These are phyloP conservation scores for Sodiomyces alkalinus DNA, from an alignment of 2,329 filamentous ascomycete genomes.

Conservation along the genomic window DNA sequence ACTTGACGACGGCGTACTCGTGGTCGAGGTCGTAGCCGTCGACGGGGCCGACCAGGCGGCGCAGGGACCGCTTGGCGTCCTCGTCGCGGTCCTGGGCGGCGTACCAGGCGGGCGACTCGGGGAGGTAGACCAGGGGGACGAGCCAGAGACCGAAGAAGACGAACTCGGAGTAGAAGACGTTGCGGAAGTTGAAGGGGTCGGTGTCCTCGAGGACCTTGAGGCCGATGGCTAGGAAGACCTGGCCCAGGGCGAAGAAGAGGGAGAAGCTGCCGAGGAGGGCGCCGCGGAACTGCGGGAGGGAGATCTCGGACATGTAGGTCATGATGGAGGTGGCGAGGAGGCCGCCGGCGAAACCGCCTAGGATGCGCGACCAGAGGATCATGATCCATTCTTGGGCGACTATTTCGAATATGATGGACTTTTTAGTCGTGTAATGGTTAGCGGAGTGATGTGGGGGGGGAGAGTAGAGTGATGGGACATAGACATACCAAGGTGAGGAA, in stretches of 20 bases:
- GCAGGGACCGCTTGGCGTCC: conserved; percentile 8
- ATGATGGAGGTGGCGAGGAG: conserved; percentile 2
- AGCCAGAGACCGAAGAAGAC: conserved; percentile 3
- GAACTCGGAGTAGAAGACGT: conserved; percentile 5
- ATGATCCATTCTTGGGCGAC: conserved; percentile 2
- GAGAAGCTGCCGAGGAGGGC: conserved; percentile 3
- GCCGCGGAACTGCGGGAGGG: conserved; percentile 3
- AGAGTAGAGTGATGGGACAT: neutral
- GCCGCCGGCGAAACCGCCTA: conserved; percentile 1
- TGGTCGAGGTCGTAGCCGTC: conserved; percentile 7
- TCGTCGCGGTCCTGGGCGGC: neutral
- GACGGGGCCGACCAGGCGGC: conserved; percentile 1
- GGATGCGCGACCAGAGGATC: conserved; percentile 1
- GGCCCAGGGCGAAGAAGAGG: conserved; percentile 3
- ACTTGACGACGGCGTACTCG: conserved; percentile 9
- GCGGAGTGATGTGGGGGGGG: too few relatives aligned
- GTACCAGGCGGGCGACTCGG: conserved; percentile 1
- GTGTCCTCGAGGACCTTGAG: conserved; percentile 3
- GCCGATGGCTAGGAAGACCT: conserved; percentile 3
- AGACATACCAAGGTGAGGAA: conserved; percentile 1
- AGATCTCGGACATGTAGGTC: conserved; percentile 3
- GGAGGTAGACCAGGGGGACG: conserved; percentile 3
- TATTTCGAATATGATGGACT: conserved; percentile 1
- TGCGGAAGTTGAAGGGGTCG: conserved; percentile 1
- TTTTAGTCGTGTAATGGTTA: too few relatives aligned